A percentile compares a stretch with the other conserved stretches of the same genome.
Conservation (phyloP, 371 early-diverging fungal species). For the Saksenaea vasiformis region DNA sequence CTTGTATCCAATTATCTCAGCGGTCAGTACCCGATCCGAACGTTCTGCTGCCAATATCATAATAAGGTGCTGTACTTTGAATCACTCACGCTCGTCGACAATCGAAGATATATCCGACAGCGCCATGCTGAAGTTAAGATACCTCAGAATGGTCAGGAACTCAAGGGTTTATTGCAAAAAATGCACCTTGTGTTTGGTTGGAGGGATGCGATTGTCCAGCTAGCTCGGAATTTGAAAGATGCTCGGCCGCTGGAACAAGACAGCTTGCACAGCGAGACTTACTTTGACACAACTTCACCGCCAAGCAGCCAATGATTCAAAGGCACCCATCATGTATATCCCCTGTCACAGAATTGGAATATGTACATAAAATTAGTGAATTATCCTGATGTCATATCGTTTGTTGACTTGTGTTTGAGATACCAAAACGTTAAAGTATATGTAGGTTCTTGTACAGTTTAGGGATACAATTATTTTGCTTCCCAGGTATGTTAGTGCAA, state of each 20-base stretch:
- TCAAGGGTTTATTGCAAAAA: not conserved
- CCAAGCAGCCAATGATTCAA: no score
- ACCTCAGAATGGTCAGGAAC: not conserved
- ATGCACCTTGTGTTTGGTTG: constrained; percentile 8
- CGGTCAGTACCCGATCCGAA: not conserved
- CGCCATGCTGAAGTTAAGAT: not conserved
- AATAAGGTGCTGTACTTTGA: constrained; percentile 7
- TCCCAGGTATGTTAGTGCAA: no score
- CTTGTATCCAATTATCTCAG: not conserved
- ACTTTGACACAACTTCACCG: no score
- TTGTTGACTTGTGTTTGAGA: no score
- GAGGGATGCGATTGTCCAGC: constrained; percentile 8
- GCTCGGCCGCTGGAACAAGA: constrained; percentile 1
- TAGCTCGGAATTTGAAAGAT: constrained; percentile 1
- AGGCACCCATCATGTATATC: no score
- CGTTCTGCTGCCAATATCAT: constrained; percentile 5
- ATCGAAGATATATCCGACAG: not conserved
- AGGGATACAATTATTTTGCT: no score
- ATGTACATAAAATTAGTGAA: no score
- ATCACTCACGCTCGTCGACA: constrained; percentile 2
- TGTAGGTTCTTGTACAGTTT: no score
- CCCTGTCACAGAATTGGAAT: no score
- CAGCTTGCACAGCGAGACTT: not conserved
- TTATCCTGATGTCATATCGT: no score
- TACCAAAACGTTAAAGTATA: no score